Evolutionary conservation across 148 eudicot species (phyloP), one percentile per base, ranked within the genome.

Genomic region (Nepenthes mirabilis): DNA sequence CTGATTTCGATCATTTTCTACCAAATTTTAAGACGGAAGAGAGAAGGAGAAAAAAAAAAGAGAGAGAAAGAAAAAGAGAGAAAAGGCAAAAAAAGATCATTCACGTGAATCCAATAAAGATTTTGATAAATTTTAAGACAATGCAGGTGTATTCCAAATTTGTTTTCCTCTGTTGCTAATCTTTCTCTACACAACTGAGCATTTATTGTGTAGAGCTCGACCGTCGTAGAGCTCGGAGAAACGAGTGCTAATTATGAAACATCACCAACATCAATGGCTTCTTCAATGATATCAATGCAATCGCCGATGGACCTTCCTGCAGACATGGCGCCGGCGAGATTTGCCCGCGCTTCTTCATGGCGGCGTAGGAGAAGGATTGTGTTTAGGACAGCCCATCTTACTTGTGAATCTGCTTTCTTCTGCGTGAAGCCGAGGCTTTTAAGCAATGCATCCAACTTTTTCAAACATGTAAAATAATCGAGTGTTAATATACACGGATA

Each of bases 361-460:
- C 99, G 95, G 56, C 95, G 99, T 58, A 93, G 62, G 56, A 86
- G 74, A 43, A 89, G 67, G 55, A 84, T 66, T 10, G 97, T 89
- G 70, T 93, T 93, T 13, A 93, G 81, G 9, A 89, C 97, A 55
- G 97, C 95, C 99, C 97, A 93, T 71, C 99, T 84, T 48, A 93
- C 83, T 58, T 93, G 97, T 62, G 91, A 83, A 79, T 93, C 95
- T 9, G 89, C 84, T 71, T 93, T 93, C 84, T 93, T 89, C 72
- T 89, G 99, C 47, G 97, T 93, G 79, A 93, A 93, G 0, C 89
- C 97, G 62, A 93, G 70, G 77, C 91, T 59, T 59, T 79, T 84
- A 11, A 93, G 74, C 70, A 93, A 59, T 2, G 36, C 72, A 69
- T 93, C 99, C 83, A 93, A 70, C 99, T 93, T 72, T 67, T 9